These are phyloP conservation scores for Phellinidium pouzarii DNA, from an alignment of 1,284 basidiomycete genomes.

Conservation along the genomic window DNA sequence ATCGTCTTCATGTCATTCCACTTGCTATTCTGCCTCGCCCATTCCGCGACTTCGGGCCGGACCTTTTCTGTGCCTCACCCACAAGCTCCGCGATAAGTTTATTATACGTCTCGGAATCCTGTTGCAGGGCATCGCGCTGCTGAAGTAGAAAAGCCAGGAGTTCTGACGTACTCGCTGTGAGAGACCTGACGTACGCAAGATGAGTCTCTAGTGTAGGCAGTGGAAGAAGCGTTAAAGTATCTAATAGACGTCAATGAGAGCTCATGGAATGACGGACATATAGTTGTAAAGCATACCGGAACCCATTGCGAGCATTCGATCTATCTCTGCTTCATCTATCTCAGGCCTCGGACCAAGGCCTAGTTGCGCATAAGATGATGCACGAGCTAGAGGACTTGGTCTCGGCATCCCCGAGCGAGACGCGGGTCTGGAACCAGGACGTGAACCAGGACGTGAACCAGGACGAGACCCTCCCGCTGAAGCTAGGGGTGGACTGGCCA, in stretches of 20 bases:
- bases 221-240: slow-evolving; percentile 64
- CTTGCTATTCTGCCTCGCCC: slow-evolving; percentile 44
- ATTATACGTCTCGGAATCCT: slow-evolving; percentile 85
- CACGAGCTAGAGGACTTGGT: slow-evolving; percentile 31
- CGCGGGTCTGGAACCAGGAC: slow-evolving; percentile 18
- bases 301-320: slow-evolving; percentile 60
- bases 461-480: slow-evolving; percentile 37
- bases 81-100: slow-evolving; percentile 75
- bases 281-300: slow-evolving; percentile 53
- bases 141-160: slow-evolving; percentile 78
- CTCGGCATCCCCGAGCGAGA: slow-evolving; percentile 54
- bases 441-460: slow-evolving; percentile 31
- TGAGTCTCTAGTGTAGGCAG: slow-evolving; percentile 58
- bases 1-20: slow-evolving; percentile 31
- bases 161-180: slow-evolving; percentile 67
- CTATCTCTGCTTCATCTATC: slow-evolving; percentile 58
- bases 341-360: slow-evolving; percentile 67
- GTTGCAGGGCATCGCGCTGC: slow-evolving; percentile 74
- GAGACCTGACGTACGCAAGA: slow-evolving; percentile 56
- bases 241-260: slow-evolving; percentile 33
- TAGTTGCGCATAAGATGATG: slow-evolving; percentile 41
- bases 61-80: slow-evolving; percentile 77
- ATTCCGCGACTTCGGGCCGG: slow-evolving; percentile 35
- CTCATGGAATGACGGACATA: slow-evolving; percentile 14
- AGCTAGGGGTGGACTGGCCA: slow-evolving; percentile 31